phyloP scores from a whole-genome alignment of 345 rosid genomes.

The Eucalyptus globulus region DNA sequence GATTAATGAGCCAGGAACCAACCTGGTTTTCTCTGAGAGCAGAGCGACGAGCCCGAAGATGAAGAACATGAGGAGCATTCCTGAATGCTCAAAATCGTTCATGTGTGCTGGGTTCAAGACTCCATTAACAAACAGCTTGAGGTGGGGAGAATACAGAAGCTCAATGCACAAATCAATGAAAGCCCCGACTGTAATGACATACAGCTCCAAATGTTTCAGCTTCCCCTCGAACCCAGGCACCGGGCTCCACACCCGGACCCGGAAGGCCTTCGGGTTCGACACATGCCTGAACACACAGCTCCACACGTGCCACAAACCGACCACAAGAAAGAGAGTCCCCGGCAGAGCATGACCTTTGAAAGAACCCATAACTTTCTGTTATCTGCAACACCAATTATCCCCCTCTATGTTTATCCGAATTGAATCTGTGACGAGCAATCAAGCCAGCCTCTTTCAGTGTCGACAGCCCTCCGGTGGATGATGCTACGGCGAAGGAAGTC shows the following conservation, averaged over 20 bases:
- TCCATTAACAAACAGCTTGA: slow-evolving; percentile 66
- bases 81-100: slow-evolving; percentile 94
- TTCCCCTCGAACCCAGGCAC: slow-evolving; percentile 74
- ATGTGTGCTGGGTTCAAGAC: slow-evolving; percentile 75
- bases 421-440: not conserved
- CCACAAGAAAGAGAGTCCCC: slow-evolving; percentile 64
- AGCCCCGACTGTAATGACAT: slow-evolving; percentile 62
- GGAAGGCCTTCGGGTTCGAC: slow-evolving; percentile 53
- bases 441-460: not conserved
- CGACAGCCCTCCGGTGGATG: not conserved
- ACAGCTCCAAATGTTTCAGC: slow-evolving; percentile 75
- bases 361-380: slow-evolving; percentile 55
- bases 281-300: slow-evolving; percentile 46
- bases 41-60: slow-evolving; percentile 54
- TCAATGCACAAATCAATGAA: slow-evolving; percentile 78
- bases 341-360: slow-evolving; percentile 91
- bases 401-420: not conserved
- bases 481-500: not conserved
- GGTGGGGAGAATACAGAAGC: slow-evolving; percentile 89
- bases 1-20: not conserved
- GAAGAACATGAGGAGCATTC: slow-evolving; percentile 97
- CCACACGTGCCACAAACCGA: slow-evolving; percentile 91
- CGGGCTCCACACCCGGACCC: slow-evolving; percentile 79
- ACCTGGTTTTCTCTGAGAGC: slow-evolving; percentile 83
- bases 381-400: not conserved